Base-by-base conservation (phyloP, 2,329 filamentous ascomycete genomes). In the Lachnellula cervina region DNA sequence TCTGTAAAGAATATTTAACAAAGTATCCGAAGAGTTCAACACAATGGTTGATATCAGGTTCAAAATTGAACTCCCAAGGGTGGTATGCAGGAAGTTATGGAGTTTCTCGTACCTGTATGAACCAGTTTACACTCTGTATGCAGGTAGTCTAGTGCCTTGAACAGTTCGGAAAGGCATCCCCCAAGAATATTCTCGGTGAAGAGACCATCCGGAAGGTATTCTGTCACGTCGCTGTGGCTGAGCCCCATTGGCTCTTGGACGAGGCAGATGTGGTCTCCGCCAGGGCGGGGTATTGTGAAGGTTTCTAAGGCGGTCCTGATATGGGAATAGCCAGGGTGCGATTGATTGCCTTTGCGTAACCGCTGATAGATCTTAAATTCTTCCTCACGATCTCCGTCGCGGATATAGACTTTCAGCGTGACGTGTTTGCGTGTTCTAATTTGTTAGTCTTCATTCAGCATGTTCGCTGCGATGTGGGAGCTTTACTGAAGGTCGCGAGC, bases 101-200 rank as follows among this genome's bases (percentile, higher is more conserved):
- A 49, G 62, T 23, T 9, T 37, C 17, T 8, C 58, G 55, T 11
- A 77, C 75, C 75, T 49, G 74, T 73, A 59, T 79, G 75, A 28
- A 77, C 71, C 23, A 78, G 61, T 7, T 70, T 60, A 62, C 75
- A 78, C 55, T 78, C 74, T 40, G 45, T 47, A 59, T 79, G 77
- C 0, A 80, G 59, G 55, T 68, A 78, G 21, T 79, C 73, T 25
- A 79, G 57, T 0, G 72, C 75, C n/a, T n/a, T n/a, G n/a, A n/a
- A n/a, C n/a, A n/a, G n/a, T n/a, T n/a, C n/a, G n/a, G n/a, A n/a
- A n/a, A n/a, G n/a, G n/a, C n/a, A n/a, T n/a, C n/a, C n/a, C n/a
- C n/a, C n/a, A n/a, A n/a, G n/a, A n/a, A n/a, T n/a, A n/a, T n/a
- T n/a, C n/a, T 70, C 57, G 1, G 72, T 73, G 35, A 60, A 60